Base-by-base conservation (phyloP, 306 rosid species). In the Rubus idaeus region DNA sequence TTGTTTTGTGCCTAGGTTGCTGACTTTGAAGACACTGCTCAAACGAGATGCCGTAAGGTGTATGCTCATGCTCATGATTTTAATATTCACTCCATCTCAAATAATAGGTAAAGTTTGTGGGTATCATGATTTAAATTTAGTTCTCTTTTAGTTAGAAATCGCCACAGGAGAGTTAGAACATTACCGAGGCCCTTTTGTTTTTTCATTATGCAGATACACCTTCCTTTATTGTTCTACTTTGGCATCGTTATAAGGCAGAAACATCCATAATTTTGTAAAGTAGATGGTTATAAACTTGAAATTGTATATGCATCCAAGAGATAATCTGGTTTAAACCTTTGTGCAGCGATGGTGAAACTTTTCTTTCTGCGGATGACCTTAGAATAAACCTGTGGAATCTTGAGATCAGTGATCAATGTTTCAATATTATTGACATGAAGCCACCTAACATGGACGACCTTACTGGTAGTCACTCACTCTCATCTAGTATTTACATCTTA, bases 321-420 rank as follows among this genome's bases (percentile, higher is more conserved):
- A 58, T 80, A 77, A 71, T 77, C 44, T 83, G 77, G 68, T 56
- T 41, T 76, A 67, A 79, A 68, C 68, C 70, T 62, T 71, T 85
- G 75, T 75, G 50, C 89, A 91, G 96, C 77, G 90, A 91, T 63
- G 86, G 88, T 56, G 91, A 89, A 86, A 91, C 96, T 58, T 91
- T 91, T 84, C 75, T 91, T 78, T 91, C 93, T 20, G 89, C 90
- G 5, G 96, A 91, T 67, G 90, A 84, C 79, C 87, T 89, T 60
- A 88, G 91, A 83, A 89, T 91, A 87, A 91, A 89, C 86, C 76
- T 89, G 81, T 91, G 96, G 96, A 91, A 91, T 78, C 78, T 91
- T 78, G 96, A 89, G 56, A 75, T 86, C 74, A 87, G 86, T 80
- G 77, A 84, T 70, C 91, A 89, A 78, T 84, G 90, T 76, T 91